Evolutionary conservation across 1,284 basidiomycete species (phyloP).

Genomic region (Cyathus olla): DNA sequence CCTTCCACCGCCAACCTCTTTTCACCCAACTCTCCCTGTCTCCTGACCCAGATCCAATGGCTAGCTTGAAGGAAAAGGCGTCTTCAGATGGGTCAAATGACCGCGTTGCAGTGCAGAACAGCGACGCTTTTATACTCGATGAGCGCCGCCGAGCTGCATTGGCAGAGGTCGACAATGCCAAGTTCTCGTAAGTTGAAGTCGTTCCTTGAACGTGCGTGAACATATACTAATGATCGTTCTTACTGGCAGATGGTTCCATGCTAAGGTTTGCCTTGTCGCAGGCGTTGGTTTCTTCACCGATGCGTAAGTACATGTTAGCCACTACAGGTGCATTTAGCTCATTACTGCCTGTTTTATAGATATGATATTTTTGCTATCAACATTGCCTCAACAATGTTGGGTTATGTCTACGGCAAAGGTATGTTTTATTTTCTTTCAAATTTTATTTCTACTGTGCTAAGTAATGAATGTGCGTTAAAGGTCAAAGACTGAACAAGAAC

Average conservation of each 20-base stretch:
- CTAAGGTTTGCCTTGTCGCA: conserved; percentile 79
- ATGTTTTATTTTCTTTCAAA: conserved; percentile 26
- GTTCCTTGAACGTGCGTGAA: conserved; percentile 1
- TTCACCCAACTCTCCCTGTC: conserved; percentile 4
- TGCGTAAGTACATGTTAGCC: conserved; percentile 58
- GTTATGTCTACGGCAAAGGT: conserved; percentile 74
- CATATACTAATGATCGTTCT: conserved; percentile 3
- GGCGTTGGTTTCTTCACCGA: conserved; percentile 89
- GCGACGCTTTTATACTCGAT: conserved; percentile 62
- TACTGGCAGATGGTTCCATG: conserved; percentile 68
- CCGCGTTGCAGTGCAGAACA: conserved; percentile 6
- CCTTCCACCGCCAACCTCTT: conserved; percentile 4
- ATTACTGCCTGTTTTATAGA: conserved; percentile 36
- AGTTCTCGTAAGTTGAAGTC: conserved; percentile 64
- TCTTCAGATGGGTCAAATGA: conserved; percentile 27
- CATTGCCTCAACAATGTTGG: conserved; percentile 81
- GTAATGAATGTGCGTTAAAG: conserved; percentile 29
- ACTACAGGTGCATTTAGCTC: no score
- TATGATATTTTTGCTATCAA: conserved; percentile 85
- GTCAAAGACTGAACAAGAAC: conserved; percentile 57
- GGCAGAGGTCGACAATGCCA: conserved; percentile 81
- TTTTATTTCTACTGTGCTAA: background rate
- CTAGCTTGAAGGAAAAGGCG: conserved; percentile 33
- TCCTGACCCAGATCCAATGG: conserved; percentile 13
- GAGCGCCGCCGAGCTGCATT: conserved; percentile 77